Conservation (phyloP, 495 filamentous ascomycete genomes). For the Jackrogersella multiformis region DNA sequence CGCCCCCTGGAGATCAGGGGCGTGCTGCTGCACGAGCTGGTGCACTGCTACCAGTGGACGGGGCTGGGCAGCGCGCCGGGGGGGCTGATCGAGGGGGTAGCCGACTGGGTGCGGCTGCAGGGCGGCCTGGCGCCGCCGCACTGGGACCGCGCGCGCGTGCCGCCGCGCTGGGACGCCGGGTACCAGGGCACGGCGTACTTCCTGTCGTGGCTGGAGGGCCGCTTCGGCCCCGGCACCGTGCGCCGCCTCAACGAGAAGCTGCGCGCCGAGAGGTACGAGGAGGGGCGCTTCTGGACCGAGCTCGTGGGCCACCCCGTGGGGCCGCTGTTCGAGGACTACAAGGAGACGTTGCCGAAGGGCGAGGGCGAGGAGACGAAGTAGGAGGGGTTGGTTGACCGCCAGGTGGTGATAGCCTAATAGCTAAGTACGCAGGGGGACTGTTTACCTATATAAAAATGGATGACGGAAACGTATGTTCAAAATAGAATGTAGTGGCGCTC, state of each 20-base stretch:
- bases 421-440: background rate
- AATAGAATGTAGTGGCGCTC: too few species aligned
- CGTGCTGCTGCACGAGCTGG: constrained; percentile 90
- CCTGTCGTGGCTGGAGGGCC: constrained; percentile 74
- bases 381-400: too few species aligned
- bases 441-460: background rate
- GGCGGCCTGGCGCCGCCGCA: constrained; percentile 80
- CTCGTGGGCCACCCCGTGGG: constrained; percentile 71
- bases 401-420: too few species aligned
- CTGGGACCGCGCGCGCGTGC: constrained; percentile 70
- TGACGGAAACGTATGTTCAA: background rate
- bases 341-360: constrained; percentile 31
- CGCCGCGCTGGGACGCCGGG: constrained; percentile 83
- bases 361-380: constrained; percentile 34
- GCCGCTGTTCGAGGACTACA: constrained; percentile 79
- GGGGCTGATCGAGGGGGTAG: constrained; percentile 90
- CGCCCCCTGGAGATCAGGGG: constrained; percentile 76
- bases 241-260: constrained; percentile 77
- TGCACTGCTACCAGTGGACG: constrained; percentile 93
- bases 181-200: constrained; percentile 96
- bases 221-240: constrained; percentile 76
- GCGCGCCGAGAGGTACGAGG: constrained; percentile 64
- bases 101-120: constrained; percentile 89
- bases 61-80: constrained; percentile 70
- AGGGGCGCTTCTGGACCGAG: constrained; percentile 74